Evolutionary conservation across 2,329 filamentous ascomycete species (phyloP).

Genomic region (Colletotrichum orbiculare): DNA sequence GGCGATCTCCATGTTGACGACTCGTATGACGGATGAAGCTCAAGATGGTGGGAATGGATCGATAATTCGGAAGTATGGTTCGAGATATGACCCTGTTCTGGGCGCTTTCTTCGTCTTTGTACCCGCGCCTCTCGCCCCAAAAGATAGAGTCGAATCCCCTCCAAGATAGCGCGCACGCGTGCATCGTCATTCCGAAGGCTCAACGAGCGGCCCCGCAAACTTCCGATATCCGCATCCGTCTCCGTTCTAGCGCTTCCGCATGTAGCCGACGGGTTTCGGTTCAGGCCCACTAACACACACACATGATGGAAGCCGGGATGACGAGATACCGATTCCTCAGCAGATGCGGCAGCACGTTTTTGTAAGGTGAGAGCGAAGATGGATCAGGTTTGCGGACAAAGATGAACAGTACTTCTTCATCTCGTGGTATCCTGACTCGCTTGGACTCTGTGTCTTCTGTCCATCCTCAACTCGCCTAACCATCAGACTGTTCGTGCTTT

Average conservation of each 20-base stretch:
- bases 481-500: neutral
- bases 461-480: neutral
- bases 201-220: conserved; percentile 21
- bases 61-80: conserved; percentile 6
- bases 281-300: conserved; percentile 17
- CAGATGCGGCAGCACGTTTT: neutral
- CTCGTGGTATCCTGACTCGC: conserved; percentile 19
- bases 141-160: neutral
- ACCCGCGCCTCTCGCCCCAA: conserved; percentile 18
- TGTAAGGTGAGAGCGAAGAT: conserved; percentile 5
- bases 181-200: conserved; percentile 31
- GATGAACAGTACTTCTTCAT: conserved; percentile 21
- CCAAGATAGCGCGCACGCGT: neutral
- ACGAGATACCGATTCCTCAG: conserved; percentile 6
- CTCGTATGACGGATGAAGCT: conserved; percentile 10
- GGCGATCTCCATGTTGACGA: conserved; percentile 51
- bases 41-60: neutral
- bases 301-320: conserved; percentile 1
- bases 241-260: conserved; percentile 27
- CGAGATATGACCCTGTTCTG: neutral
- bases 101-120: conserved; percentile 36
- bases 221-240: conserved; percentile 36
- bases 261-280: conserved; percentile 34
- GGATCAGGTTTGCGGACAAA: neutral
- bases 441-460: conserved; percentile 1